Evolutionary conservation across 2,329 filamentous ascomycete genomes (phyloP).

Genomic region (Cordyceps cicadae): DNA sequence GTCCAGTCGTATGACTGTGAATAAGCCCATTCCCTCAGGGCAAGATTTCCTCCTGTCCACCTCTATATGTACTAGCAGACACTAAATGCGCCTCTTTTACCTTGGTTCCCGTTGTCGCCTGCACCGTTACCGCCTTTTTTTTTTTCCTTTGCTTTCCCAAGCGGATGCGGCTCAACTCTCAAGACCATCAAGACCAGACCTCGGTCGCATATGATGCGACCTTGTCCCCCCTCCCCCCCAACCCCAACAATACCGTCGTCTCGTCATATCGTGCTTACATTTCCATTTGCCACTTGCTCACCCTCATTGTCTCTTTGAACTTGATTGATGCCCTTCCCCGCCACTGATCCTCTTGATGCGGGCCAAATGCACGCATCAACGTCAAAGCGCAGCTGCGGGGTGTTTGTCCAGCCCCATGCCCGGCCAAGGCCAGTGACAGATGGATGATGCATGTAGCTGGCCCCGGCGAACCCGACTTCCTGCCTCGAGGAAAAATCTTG

Average conservation of each 20-base stretch:
- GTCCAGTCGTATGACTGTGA: background rate
- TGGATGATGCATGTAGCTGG: too few species aligned
- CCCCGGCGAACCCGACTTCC: background rate
- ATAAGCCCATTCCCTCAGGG: background rate
- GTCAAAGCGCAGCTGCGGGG: constrained; percentile 5
- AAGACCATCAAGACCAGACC: background rate
- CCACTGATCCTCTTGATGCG: background rate
- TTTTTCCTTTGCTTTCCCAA: background rate
- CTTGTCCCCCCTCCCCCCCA: background rate
- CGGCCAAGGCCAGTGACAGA: background rate
- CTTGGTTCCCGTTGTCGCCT: background rate
- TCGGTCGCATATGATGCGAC: constrained; percentile 1
- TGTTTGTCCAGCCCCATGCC: background rate
- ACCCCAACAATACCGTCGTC: background rate
- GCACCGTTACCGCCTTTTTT: background rate
- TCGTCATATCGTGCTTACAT: background rate
- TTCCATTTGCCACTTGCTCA: background rate
- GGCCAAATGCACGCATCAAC: background rate
- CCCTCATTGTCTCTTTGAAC: too few species aligned
- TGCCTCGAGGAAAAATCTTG: background rate
- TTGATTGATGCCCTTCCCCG: background rate
- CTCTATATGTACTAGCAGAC: background rate
- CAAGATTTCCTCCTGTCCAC: background rate
- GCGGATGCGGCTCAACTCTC: constrained; percentile 6
- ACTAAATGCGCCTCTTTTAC: background rate